Evolutionary conservation across 2,329 filamentous ascomycete species (phyloP).

Genomic region (Fusarium acutatum): DNA sequence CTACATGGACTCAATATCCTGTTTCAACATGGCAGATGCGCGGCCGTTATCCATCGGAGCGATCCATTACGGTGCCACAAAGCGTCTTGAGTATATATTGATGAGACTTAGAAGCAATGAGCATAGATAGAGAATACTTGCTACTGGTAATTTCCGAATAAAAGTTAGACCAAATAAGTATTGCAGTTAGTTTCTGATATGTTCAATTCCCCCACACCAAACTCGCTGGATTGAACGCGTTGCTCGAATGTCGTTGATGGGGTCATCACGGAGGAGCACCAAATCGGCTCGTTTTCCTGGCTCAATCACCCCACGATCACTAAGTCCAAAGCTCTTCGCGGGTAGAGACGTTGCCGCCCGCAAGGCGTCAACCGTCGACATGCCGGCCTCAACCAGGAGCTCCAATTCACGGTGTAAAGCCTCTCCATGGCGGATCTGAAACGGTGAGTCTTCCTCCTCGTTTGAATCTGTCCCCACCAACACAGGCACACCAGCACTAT

Average conservation of each 20-base stretch:
- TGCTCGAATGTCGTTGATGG: neutral
- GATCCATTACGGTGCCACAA: neutral
- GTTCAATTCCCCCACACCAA: neutral
- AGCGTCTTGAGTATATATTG: neutral
- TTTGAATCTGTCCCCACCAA: neutral
- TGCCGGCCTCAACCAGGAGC: neutral
- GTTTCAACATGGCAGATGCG: neutral
- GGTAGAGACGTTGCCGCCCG: neutral
- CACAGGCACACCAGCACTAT: neutral
- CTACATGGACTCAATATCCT: neutral
- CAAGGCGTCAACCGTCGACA: neutral
- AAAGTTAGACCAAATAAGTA: neutral
- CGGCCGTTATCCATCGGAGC: neutral
- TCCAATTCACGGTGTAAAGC: neutral
- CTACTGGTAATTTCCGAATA: neutral
- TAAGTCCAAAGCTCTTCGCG: neutral
- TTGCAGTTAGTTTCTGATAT: neutral
- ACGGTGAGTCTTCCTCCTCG: neutral
- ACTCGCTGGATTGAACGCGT: neutral
- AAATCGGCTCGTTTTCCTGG: neutral
- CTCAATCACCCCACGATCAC: neutral
- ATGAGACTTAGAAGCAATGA: neutral
- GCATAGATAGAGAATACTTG: neutral
- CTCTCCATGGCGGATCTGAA: neutral
- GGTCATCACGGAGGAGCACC: neutral